These are phyloP conservation scores for Kalaharituber pfeilii DNA, from an alignment of 2,329 filamentous ascomycete species.

Conservation along the genomic window DNA sequence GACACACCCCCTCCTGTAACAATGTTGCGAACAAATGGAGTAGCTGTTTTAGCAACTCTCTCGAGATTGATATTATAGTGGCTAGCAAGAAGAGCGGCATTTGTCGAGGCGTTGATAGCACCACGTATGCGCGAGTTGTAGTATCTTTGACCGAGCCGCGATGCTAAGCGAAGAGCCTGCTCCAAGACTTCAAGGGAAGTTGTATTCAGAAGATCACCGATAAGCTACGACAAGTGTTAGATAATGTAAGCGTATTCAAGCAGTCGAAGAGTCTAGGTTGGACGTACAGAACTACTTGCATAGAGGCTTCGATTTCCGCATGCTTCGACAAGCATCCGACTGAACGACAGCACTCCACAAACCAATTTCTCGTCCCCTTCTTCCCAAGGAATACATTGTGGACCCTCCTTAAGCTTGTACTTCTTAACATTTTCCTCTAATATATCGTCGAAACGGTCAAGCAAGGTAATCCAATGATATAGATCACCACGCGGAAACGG, in stretches of 20 bases:
- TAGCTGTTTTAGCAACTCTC: slow-evolving; percentile 64
- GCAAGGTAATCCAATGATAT: slow-evolving; percentile 90
- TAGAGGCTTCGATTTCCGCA: slow-evolving; percentile 96
- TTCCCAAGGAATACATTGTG: slow-evolving; percentile 47
- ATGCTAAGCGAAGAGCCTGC: slow-evolving; percentile 59
- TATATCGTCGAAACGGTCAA: slow-evolving; percentile 85
- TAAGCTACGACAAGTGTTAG: slow-evolving; percentile 32
- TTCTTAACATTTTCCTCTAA: slow-evolving; percentile 63
- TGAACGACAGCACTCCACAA: slow-evolving; percentile 67
- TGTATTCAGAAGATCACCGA: slow-evolving; percentile 78
- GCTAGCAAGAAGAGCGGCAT: slow-evolving; percentile 56
- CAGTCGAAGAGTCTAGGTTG: neutral
- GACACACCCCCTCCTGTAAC: slow-evolving; percentile 19
- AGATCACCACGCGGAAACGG: slow-evolving; percentile 88
- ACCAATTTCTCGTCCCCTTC: slow-evolving; percentile 71
- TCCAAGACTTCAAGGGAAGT: slow-evolving; percentile 65
- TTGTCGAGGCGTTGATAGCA: slow-evolving; percentile 40
- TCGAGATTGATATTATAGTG: slow-evolving; percentile 72
- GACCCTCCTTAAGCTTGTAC: slow-evolving; percentile 64
- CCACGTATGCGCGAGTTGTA: slow-evolving; percentile 69
- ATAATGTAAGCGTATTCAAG: slow-evolving; percentile 5
- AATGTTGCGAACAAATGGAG: slow-evolving; percentile 53
- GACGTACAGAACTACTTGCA: slow-evolving; percentile 53
- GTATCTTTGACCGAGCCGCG: slow-evolving; percentile 81
- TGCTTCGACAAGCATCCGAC: slow-evolving; percentile 72